These are phyloP conservation scores for Calamus simplicifolius DNA, from an alignment of 176 grass and related monocot species.

Conservation along the genomic window DNA sequence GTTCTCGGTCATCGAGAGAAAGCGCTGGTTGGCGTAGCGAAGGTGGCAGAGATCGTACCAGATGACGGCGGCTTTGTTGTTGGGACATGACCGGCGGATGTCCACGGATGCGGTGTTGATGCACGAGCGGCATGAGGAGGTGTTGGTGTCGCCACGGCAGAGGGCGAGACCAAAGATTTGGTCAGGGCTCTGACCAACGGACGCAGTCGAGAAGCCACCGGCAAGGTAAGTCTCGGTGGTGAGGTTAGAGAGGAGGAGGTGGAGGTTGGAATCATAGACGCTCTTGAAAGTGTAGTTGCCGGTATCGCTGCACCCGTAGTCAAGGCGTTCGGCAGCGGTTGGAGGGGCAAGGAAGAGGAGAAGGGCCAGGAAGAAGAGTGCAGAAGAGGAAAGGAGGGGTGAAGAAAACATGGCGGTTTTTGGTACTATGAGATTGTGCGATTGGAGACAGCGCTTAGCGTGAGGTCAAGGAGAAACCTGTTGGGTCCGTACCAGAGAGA, in stretches of 20 bases:
- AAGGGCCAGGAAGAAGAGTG: neutral
- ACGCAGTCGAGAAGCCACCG: neutral
- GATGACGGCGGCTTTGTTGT: too few species aligned
- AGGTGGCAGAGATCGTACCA: too few species aligned
- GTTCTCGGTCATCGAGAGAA: too few species aligned
- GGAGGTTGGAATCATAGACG: slow-evolving; percentile 18
- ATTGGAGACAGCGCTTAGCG: too few species aligned
- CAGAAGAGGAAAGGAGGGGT: neutral
- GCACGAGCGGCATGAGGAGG: slow-evolving; percentile 6
- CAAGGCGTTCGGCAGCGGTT: neutral
- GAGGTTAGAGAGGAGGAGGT: slow-evolving; percentile 18
- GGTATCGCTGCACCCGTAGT: neutral
- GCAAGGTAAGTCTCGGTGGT: slow-evolving; percentile 5
- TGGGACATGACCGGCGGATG: neutral
- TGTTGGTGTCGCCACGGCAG: slow-evolving; percentile 24
- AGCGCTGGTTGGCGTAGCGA: too few species aligned
- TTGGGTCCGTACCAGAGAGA: too few species aligned
- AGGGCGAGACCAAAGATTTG: slow-evolving; percentile 18
- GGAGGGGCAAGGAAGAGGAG: neutral
- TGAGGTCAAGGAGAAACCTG: too few species aligned
- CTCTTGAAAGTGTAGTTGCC: slow-evolving; percentile 10
- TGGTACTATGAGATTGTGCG: too few species aligned
- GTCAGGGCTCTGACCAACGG: slow-evolving; percentile 16
- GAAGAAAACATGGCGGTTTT: neutral
- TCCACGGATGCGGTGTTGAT: slow-evolving; percentile 15